Conservation (phyloP, 345 rosid species). For the Eutrema yunnanense region DNA sequence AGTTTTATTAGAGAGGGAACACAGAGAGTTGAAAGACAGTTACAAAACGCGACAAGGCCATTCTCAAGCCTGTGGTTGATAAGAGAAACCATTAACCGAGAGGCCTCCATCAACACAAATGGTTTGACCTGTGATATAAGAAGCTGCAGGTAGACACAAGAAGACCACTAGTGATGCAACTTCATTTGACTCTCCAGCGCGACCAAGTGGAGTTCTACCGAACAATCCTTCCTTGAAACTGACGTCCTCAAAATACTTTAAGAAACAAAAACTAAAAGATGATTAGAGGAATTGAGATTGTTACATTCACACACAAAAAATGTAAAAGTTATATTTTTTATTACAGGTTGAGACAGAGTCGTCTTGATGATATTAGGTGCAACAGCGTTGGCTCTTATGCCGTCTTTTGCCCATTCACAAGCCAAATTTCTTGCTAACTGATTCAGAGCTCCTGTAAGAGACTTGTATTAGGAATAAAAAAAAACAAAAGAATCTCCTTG, state of each 20-base stretch:
- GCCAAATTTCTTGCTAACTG: slow-evolving; percentile 51
- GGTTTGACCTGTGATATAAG: slow-evolving; percentile 51
- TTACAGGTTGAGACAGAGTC: slow-evolving; percentile 31
- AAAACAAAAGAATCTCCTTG: no score
- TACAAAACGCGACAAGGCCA: background rate
- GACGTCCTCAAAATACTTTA: background rate
- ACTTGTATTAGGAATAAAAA: no score
- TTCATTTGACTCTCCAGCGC: slow-evolving; percentile 40
- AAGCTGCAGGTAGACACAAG: slow-evolving; percentile 51
- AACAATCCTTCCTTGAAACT: background rate
- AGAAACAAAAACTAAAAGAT: background rate
- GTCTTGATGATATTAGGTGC: slow-evolving; percentile 43
- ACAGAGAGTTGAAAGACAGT: background rate
- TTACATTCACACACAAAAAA: background rate
- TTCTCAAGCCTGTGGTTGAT: background rate
- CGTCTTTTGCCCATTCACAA: slow-evolving; percentile 69
- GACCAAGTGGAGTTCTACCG: slow-evolving; percentile 41
- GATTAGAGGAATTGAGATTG: background rate
- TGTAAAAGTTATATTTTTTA: no score
- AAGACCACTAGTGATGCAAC: slow-evolving; percentile 47
- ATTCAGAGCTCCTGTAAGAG: slow-evolving; percentile 38
- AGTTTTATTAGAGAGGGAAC: background rate
- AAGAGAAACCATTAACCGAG: slow-evolving; percentile 35
- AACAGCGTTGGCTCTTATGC: slow-evolving; percentile 47
- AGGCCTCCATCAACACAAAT: slow-evolving; percentile 46